Conservation (phyloP, 2,329 filamentous ascomycete species). For the Fusarium mangiferae region DNA sequence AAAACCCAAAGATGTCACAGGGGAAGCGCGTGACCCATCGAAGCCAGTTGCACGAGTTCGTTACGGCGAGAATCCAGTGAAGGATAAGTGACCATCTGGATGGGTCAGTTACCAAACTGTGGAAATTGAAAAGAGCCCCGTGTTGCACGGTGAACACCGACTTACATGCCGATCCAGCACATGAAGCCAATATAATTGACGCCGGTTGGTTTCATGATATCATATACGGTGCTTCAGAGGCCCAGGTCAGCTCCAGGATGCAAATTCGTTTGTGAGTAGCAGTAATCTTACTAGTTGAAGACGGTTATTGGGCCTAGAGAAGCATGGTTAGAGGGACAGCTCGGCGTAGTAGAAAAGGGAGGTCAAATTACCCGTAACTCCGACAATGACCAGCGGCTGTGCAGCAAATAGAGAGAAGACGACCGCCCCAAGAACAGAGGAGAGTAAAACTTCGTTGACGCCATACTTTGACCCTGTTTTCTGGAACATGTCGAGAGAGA, state of each 20-base stretch:
- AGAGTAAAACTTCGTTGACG: constrained; percentile 89
- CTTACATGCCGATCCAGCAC: constrained; percentile 86
- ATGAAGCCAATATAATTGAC: constrained; percentile 90
- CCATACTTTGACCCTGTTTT: constrained; percentile 87
- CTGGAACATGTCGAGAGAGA: constrained; percentile 92
- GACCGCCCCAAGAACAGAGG: constrained; percentile 83
- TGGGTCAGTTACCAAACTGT: not conserved
- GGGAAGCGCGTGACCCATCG: constrained; percentile 91
- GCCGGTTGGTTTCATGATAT: constrained; percentile 81
- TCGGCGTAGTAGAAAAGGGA: not conserved
- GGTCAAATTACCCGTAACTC: constrained; percentile 73
- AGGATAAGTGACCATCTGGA: constrained; percentile 82
- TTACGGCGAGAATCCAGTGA: constrained; percentile 84
- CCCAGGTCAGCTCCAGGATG: constrained; percentile 3
- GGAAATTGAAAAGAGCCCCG: too few species aligned
- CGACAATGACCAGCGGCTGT: constrained; percentile 90
- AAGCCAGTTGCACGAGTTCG: constrained; percentile 89
- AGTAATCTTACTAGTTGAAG: constrained; percentile 77
- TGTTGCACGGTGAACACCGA: not conserved
- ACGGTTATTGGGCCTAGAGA: constrained; percentile 82
- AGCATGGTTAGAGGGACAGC: constrained; percentile 6
- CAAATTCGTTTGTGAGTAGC: not conserved
- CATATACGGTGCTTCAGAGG: constrained; percentile 78
- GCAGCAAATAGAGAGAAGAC: constrained; percentile 84
- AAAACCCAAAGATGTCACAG: constrained; percentile 94